phyloP scores from a whole-genome alignment of 805 yeast genomes.

The Lipomyces orientalis region DNA sequence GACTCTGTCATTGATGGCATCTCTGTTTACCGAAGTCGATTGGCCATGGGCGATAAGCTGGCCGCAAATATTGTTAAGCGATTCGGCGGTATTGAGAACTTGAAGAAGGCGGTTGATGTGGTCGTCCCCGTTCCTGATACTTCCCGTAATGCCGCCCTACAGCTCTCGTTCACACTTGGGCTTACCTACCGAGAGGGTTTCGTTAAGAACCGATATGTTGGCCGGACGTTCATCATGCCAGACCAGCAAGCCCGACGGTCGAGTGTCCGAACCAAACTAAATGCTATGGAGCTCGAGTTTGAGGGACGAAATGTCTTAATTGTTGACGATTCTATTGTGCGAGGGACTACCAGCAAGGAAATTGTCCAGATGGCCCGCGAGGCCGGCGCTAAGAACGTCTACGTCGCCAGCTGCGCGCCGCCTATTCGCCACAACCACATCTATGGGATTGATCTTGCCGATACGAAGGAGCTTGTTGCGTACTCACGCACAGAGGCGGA shows the following conservation, averaged over 20 bases:
- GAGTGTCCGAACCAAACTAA: constrained; percentile 89
- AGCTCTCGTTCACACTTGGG: constrained; percentile 81
- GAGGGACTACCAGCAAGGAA: constrained; percentile 97
- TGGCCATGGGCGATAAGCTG: constrained; percentile 90
- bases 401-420: constrained; percentile 96
- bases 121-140: constrained; percentile 99
- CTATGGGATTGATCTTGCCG: constrained; percentile 97
- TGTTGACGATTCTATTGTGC: constrained; percentile 95
- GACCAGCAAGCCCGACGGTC: constrained; percentile 93
- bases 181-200: constrained; percentile 95
- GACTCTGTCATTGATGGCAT: constrained; percentile 97
- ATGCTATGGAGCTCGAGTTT: constrained; percentile 95
- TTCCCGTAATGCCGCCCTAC: constrained; percentile 92
- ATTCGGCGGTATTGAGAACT: constrained; percentile 53
- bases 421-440: constrained; percentile 96
- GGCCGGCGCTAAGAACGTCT: constrained; percentile 96
- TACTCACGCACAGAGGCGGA: constrained; percentile 75
- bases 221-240: constrained; percentile 98
- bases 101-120: constrained; percentile 75
- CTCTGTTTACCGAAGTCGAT: constrained; percentile 88
- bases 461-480: constrained; percentile 90
- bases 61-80: constrained; percentile 67
- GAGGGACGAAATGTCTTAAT: constrained; percentile 80
- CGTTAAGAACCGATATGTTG: constrained; percentile 94
- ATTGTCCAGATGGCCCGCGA: constrained; percentile 98